Evolutionary conservation across 1,139 yeast species (phyloP).

Genomic region (Blastobotrys elegans): DNA sequence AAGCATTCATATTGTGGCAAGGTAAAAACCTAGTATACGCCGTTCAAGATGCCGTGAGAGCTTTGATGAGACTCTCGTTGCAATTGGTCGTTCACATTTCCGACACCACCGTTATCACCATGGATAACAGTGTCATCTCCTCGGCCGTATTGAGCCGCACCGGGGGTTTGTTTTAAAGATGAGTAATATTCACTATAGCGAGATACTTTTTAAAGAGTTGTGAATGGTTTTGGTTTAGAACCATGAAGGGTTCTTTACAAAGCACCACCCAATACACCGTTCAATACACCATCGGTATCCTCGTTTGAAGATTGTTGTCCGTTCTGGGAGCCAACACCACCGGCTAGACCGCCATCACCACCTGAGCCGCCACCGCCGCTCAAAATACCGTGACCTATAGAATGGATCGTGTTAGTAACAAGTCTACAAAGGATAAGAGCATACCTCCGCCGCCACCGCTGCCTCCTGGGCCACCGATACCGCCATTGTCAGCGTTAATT

Average conservation of each 20-base stretch:
- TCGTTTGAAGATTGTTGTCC: neutral
- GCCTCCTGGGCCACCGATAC: neutral
- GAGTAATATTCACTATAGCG: too few relatives aligned
- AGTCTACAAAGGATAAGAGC: too few relatives aligned
- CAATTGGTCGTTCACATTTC: neutral
- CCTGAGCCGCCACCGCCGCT: conserved; percentile 1
- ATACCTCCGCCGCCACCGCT: neutral
- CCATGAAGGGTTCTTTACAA: too few relatives aligned
- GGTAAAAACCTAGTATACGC: neutral
- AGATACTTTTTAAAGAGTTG: too few relatives aligned
- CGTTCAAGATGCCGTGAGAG: neutral
- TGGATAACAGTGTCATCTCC: too few relatives aligned
- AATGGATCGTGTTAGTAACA: too few relatives aligned
- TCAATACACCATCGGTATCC: neutral
- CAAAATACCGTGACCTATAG: neutral
- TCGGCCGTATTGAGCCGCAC: neutral
- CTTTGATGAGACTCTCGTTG: neutral
- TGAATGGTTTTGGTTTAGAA: too few relatives aligned
- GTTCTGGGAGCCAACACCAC: neutral
- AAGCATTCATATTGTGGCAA: neutral
- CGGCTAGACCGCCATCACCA: neutral
- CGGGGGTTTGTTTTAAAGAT: too few relatives aligned
- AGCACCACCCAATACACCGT: neutral
- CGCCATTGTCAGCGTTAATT: neutral
- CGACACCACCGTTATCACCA: too few relatives aligned